phyloP scores from a whole-genome alignment of 2,329 filamentous ascomycete species.

The Colletotrichum spinosum region DNA sequence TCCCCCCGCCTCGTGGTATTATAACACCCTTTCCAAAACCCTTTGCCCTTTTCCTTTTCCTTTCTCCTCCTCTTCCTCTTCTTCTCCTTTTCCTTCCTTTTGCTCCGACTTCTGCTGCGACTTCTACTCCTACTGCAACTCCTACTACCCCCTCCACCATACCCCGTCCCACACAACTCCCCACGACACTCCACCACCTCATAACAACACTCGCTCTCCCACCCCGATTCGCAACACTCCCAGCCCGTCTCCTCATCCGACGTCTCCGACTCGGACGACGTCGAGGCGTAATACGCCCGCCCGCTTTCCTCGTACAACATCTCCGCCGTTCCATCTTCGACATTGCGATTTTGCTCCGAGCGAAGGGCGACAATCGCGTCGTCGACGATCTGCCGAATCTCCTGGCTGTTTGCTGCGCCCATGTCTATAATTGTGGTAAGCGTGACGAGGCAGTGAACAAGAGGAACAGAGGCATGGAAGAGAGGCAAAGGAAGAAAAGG shows the following conservation, averaged over 20 bases:
- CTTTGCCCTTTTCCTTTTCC: not conserved
- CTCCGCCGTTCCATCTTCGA: not conserved
- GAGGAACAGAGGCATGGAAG: too few relatives aligned
- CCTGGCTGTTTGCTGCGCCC: constrained; percentile 22
- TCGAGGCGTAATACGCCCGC: not conserved
- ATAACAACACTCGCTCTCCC: constrained; percentile 13
- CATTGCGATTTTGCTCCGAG: not conserved
- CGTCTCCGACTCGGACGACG: not conserved
- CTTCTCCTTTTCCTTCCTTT: not conserved
- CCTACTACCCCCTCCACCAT: not conserved
- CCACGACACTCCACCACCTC: constrained; percentile 18
- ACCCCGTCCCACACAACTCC: too few relatives aligned
- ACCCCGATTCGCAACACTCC: not conserved
- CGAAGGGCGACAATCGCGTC: constrained; percentile 14
- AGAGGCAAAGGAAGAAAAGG: not conserved
- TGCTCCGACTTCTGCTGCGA: not conserved
- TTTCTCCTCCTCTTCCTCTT: constrained; percentile 4
- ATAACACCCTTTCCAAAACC: constrained; percentile 7
- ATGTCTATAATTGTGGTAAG: not conserved
- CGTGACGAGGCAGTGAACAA: too few relatives aligned
- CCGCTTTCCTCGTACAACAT: not conserved
- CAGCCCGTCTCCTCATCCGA: not conserved
- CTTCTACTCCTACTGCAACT: not conserved
- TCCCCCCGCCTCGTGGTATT: constrained; percentile 2
- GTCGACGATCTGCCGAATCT: constrained; percentile 24